Percentiles rank a stretch among this genome's conserved stretches.
Evolutionary conservation across 306 rosid species (phyloP).

Genomic region (Pyrus betulifolia): DNA sequence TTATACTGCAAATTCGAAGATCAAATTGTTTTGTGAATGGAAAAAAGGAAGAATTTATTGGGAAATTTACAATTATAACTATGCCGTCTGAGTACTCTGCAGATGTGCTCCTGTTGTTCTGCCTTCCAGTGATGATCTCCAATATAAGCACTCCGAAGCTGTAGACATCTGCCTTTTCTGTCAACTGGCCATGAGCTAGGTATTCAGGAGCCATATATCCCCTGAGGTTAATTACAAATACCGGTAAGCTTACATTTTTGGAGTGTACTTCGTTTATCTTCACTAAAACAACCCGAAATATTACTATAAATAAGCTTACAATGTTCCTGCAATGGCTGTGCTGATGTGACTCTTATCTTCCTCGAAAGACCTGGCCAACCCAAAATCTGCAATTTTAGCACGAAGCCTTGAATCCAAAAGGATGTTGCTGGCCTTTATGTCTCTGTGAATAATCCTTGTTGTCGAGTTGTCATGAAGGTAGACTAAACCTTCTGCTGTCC

Average conservation of each 20-base stretch:
- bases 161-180: conserved; percentile 84
- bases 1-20: background rate
- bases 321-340: conserved; percentile 90
- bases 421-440: conserved; percentile 88
- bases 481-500: conserved; percentile 77
- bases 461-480: conserved; percentile 76
- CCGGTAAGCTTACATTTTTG: background rate
- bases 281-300: background rate
- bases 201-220: conserved; percentile 98
- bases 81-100: conserved; percentile 66
- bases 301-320: conserved; percentile 33
- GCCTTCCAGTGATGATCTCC: conserved; percentile 65
- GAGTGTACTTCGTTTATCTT: background rate
- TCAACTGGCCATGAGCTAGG: conserved; percentile 85
- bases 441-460: conserved; percentile 74
- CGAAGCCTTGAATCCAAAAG: conserved; percentile 66
- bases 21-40: background rate
- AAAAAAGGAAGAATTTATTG: background rate
- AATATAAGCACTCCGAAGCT: conserved; percentile 76
- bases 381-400: conserved; percentile 93
- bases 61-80: conserved; percentile 50
- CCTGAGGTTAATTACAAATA: conserved; percentile 25
- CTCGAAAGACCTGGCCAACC: conserved; percentile 84
- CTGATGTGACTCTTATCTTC: conserved; percentile 89
- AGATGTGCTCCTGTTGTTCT: conserved; percentile 65